Evolutionary conservation across 108 stramenopile genomes (phyloP).

Genomic region (Nannochloropsis oceanica): DNA sequence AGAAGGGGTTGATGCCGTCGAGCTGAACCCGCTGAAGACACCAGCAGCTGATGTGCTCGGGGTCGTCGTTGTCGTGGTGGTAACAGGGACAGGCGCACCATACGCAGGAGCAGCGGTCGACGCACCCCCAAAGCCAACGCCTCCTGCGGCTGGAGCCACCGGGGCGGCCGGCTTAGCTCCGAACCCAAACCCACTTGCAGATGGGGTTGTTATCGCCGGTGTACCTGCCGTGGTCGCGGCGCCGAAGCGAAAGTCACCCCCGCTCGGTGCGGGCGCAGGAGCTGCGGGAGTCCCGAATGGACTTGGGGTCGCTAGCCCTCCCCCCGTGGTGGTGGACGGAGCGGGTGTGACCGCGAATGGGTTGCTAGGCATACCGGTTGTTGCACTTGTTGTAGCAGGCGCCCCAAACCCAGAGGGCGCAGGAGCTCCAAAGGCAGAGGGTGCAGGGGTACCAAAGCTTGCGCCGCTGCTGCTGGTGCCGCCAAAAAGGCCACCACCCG

Average conservation of each 20-base stretch:
- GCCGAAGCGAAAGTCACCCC: background rate
- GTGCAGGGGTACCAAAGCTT: background rate
- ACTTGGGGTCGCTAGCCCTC: background rate
- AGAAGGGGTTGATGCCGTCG: too few species aligned
- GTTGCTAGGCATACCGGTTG: background rate
- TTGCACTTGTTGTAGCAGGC: background rate
- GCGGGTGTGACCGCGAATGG: background rate
- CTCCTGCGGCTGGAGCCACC: background rate
- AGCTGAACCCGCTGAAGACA: too few species aligned
- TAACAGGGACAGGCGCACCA: background rate
- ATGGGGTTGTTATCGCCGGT: background rate
- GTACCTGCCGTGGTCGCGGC: background rate
- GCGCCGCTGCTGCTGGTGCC: background rate
- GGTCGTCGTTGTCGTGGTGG: background rate
- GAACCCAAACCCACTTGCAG: background rate
- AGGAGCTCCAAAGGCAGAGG: background rate
- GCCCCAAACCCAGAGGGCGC: background rate
- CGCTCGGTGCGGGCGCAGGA: background rate
- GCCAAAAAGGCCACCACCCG: background rate
- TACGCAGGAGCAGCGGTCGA: too few species aligned
- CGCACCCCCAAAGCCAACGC: too few species aligned
- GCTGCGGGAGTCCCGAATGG: background rate
- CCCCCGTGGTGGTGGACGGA: background rate
- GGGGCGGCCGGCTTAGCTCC: background rate
- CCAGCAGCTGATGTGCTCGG: background rate